Evolutionary conservation across 2,329 filamentous ascomycete genomes (phyloP).

Genomic region (Arthrobotrys musiformis): DNA sequence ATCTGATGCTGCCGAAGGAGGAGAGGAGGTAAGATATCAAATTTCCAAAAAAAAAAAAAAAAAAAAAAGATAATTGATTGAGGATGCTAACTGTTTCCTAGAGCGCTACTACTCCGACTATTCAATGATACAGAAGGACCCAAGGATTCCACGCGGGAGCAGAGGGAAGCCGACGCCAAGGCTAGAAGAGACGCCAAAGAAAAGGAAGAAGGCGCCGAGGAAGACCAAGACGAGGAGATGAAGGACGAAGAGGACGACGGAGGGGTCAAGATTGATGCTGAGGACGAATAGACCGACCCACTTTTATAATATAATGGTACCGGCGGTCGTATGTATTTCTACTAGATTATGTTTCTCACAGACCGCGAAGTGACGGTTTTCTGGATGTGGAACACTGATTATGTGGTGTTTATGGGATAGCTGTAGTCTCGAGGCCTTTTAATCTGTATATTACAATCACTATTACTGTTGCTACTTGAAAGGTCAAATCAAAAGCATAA

Average conservation of each 20-base stretch:
- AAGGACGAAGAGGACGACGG: conserved; percentile 59
- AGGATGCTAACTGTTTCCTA: conserved; percentile 19
- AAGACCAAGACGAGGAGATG: conserved; percentile 62
- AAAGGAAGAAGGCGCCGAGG: conserved; percentile 54
- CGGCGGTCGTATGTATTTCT: not conserved
- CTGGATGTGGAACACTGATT: too few species aligned
- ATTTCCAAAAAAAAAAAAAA: too few species aligned
- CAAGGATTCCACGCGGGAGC: conserved; percentile 74
- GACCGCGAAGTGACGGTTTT: not conserved
- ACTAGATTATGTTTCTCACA: not conserved
- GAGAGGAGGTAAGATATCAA: conserved; percentile 70
- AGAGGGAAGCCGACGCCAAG: conserved; percentile 64
- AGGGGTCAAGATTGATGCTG: not conserved
- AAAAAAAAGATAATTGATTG: too few species aligned
- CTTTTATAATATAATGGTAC: too few species aligned
- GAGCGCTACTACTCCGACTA: conserved; percentile 87
- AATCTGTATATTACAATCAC: conserved; percentile 9
- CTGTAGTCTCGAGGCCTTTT: too few species aligned
- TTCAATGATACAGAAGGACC: conserved; percentile 90
- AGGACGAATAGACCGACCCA: not conserved
- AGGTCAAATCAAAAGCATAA: too few species aligned
- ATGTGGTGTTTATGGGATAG: too few species aligned
- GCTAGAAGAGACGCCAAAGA: conserved; percentile 56
- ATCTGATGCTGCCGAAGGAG: conserved; percentile 98
- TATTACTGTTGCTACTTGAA: too few species aligned